These are phyloP conservation scores for Globisporangium orthogonon DNA, from an alignment of 352 stramenopile species.

Conservation along the genomic window DNA sequence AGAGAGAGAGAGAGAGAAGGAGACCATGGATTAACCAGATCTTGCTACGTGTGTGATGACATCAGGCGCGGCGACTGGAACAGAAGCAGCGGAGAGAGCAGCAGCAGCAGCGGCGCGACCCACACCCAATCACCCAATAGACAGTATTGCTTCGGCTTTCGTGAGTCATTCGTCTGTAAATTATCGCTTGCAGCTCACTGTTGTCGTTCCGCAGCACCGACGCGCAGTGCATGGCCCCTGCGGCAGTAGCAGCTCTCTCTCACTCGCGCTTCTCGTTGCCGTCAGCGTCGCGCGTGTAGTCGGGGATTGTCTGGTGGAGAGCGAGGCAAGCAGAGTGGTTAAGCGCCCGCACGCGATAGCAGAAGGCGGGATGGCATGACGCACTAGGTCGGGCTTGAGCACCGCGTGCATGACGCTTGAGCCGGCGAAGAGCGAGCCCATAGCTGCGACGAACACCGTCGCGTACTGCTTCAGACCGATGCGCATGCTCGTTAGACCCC, in stretches of 20 bases:
- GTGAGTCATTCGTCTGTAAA: background rate
- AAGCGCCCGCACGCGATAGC: background rate
- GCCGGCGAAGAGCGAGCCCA: constrained; percentile 78
- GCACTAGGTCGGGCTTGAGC: constrained; percentile 75
- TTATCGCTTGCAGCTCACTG: background rate
- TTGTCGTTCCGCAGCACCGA: background rate
- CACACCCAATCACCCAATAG: background rate
- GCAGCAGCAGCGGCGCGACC: constrained; percentile 14
- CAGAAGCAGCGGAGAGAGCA: constrained; percentile 43
- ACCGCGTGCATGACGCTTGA: constrained; percentile 81
- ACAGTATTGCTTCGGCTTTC: background rate
- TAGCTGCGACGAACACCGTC: constrained; percentile 55
- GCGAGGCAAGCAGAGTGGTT: background rate
- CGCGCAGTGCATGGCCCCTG: background rate
- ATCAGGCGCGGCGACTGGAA: constrained; percentile 41
- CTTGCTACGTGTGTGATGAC: constrained; percentile 2
- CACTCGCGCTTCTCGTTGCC: constrained; percentile 12
- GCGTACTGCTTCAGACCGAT: constrained; percentile 72
- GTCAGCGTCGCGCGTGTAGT: constrained; percentile 12
- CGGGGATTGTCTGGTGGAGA: constrained; percentile 5
- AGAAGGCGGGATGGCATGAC: constrained; percentile 6
- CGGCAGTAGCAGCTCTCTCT: background rate
- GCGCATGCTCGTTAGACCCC: constrained; percentile 27
- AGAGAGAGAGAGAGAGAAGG: no score
- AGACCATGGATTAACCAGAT: background rate